Base-by-base conservation (phyloP, 179 eudicot species). In the Spergularia azorica region DNA sequence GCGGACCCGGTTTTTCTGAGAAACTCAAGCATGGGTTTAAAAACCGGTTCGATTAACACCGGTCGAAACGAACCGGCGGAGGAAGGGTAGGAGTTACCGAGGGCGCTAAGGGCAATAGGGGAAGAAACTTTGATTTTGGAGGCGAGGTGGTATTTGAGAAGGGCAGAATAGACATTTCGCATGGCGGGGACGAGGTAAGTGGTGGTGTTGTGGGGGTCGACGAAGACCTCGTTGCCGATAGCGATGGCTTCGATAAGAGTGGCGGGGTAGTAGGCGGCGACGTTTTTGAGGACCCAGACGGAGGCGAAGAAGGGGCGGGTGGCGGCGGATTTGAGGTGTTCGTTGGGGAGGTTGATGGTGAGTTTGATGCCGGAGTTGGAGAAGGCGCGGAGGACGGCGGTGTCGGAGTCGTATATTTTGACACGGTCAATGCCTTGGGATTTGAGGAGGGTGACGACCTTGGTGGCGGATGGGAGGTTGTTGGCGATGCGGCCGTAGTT, bases 401-500 rank as follows among this genome's bases (percentile, higher is more conserved):
- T 85, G 83, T 94, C 95, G 5, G 91, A 73, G 83, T 94, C 98
- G 85, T 90, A 94, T 20, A 94, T 79, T 74, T 89, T 91, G 82
- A 94, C 89, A 9, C 89, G 86, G 10, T 80, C 75, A 15, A 94
- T 59, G 59, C 86, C 80, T 0, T 90, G 84, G 41, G 97, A 84
- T 69, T 87, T 86, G 3, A 92, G 84, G 62, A 94, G 92, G 21
- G 62, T 36, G 3, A 83, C 88, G 1, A 90, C 98, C 16, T 83
- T 88, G 3, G 71, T 50, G 16, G 98, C 93, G 0, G 98, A 88
- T 0, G 98, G 97, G 46, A 94, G 88, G 65, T 94, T 86, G 91
- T 89, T 85, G 1, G 95, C 98, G 39, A 91, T 72, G 18, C 97
- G 79, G 13, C 98, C 98, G 70, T 94, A 94, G 93, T 94, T 94